These are phyloP conservation scores for Curvularia eragrostidis DNA, from an alignment of 2,329 filamentous ascomycete species.

Conservation along the genomic window DNA sequence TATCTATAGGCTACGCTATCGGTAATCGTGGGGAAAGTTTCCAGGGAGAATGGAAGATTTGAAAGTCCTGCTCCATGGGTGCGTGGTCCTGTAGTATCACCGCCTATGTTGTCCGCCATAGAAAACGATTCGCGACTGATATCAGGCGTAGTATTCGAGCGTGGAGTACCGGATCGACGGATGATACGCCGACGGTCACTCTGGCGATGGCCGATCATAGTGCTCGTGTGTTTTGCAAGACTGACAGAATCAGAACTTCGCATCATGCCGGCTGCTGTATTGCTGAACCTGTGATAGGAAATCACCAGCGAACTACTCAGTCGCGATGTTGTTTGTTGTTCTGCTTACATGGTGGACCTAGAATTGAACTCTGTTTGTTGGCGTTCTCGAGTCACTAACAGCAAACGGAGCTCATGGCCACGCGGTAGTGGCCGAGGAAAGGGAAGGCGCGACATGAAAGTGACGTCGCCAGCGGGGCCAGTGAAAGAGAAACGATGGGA, in stretches of 20 bases:
- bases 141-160: constrained; percentile 25
- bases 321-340: constrained; percentile 1
- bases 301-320: neutral
- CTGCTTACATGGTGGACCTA: neutral
- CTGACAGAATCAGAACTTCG: constrained; percentile 1
- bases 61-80: constrained; percentile 10
- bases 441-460: constrained; percentile 20
- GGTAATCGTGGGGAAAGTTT: constrained; percentile 7
- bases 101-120: constrained; percentile 11
- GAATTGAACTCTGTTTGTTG: constrained; percentile 12
- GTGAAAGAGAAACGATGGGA: neutral
- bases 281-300: neutral
- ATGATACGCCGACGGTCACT: constrained; percentile 25
- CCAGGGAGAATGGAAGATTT: constrained; percentile 9
- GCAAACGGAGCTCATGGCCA: constrained; percentile 21
- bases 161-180: constrained; percentile 25
- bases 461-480: constrained; percentile 9
- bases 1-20: neutral
- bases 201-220: constrained; percentile 22
- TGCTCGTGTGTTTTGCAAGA: constrained; percentile 7
- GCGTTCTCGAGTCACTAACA: constrained; percentile 24
- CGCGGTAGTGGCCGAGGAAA: constrained; percentile 9
- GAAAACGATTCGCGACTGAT: constrained; percentile 13
- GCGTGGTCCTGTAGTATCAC: neutral
- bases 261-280: neutral